Conservation (phyloP, 305 asterid species). For the Ilex paraguariensis region DNA sequence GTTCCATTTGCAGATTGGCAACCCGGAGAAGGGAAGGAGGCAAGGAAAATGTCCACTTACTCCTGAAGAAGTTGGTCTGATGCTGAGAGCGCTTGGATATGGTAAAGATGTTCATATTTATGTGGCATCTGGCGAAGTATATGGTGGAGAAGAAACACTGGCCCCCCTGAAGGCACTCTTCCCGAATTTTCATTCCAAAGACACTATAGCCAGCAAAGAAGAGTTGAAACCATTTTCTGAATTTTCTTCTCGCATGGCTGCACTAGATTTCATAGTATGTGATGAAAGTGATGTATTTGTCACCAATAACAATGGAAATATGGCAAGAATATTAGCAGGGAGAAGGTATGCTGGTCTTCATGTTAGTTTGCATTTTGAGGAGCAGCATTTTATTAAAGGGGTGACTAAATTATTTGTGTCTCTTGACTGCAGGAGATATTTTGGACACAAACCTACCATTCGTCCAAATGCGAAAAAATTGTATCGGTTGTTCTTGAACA, state of each 20-base stretch:
- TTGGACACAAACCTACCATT: slow-evolving; percentile 96
- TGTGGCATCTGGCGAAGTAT: slow-evolving; percentile 98
- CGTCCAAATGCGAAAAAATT: slow-evolving; percentile 91
- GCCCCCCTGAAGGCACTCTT: slow-evolving; percentile 90
- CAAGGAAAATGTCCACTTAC: slow-evolving; percentile 97
- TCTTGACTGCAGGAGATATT: slow-evolving; percentile 73
- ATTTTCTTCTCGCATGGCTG: slow-evolving; percentile 94
- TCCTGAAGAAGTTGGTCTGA: slow-evolving; percentile 95
- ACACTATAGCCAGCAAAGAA: slow-evolving; percentile 54
- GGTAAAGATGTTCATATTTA: slow-evolving; percentile 71
- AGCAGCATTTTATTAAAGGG: neutral
- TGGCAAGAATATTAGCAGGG: slow-evolving; percentile 96
- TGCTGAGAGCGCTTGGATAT: slow-evolving; percentile 90
- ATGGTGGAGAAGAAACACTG: slow-evolving; percentile 82
- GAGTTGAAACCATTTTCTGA: slow-evolving; percentile 73
- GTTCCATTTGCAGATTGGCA: slow-evolving; percentile 52
- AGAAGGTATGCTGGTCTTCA: slow-evolving; percentile 53
- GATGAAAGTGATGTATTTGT: slow-evolving; percentile 96
- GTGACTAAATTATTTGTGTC: slow-evolving; percentile 8
- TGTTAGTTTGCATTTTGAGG: slow-evolving; percentile 5
- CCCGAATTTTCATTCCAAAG: slow-evolving; percentile 88
- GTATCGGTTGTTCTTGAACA: slow-evolving; percentile 50
- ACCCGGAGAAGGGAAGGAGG: slow-evolving; percentile 89
- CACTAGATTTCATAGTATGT: slow-evolving; percentile 85
- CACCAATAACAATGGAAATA: slow-evolving; percentile 95